phyloP scores from a whole-genome alignment of 495 filamentous ascomycete species.

The Parachaetomium inaequale region DNA sequence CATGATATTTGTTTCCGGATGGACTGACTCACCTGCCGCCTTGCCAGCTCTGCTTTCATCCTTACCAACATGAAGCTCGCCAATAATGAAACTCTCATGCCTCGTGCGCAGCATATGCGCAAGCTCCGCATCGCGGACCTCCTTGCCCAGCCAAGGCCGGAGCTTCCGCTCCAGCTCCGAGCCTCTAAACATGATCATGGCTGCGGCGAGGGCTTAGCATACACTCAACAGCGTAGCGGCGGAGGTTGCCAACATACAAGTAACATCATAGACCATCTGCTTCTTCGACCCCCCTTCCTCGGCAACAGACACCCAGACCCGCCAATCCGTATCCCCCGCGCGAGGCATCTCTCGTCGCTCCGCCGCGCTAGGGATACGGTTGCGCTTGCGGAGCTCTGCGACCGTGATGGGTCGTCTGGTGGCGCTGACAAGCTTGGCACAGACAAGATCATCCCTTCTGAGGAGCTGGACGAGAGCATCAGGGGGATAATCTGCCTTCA shows the following conservation, averaged over 20 bases:
- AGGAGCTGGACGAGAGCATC: not conserved
- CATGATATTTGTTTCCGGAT: not conserved
- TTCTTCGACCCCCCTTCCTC: not conserved
- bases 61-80: not conserved
- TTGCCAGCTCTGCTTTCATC: not conserved
- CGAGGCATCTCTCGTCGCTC: not conserved
- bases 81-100: not conserved
- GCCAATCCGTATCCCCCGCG: not conserved
- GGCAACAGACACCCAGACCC: not conserved
- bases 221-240: not conserved
- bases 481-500: not conserved
- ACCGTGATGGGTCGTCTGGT: not conserved
- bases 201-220: not conserved
- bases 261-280: slow-evolving; percentile 8
- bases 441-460: not conserved
- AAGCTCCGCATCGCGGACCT: not conserved
- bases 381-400: not conserved
- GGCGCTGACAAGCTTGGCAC: not conserved
- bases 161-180: not conserved
- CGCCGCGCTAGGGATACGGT: not conserved
- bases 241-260: not conserved
- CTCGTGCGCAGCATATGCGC: not conserved
- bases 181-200: not conserved
- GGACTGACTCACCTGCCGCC: not conserved
- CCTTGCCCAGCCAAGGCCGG: slow-evolving; percentile 8